A percentile compares a stretch with the other conserved stretches of the same genome.
phyloP scores from a whole-genome alignment of 2,329 filamentous ascomycete genomes.

The Coniochaeta ligniaria region DNA sequence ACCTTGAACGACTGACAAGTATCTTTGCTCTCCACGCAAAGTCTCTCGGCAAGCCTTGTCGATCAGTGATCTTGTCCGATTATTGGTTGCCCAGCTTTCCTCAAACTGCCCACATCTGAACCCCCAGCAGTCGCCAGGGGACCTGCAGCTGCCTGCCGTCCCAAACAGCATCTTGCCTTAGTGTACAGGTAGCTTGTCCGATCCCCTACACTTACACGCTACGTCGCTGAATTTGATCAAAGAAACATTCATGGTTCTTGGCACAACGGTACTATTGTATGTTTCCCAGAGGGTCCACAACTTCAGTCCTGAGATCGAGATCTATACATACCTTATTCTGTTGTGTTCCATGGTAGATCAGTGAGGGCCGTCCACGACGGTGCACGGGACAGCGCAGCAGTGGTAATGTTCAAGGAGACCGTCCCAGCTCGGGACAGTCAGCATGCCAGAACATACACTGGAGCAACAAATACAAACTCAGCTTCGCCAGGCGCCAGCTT shows the following conservation, averaged over 20 bases:
- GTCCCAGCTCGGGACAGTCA: too few relatives aligned
- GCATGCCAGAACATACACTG: too few relatives aligned
- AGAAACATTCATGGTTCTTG: too few relatives aligned
- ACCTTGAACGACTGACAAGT: background rate
- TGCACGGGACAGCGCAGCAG: too few relatives aligned
- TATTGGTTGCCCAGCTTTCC: conserved; percentile 3
- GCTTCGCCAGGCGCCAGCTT: too few relatives aligned
- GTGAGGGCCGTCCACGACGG: too few relatives aligned
- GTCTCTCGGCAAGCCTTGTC: background rate
- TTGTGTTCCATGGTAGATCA: background rate
- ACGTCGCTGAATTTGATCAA: too few relatives aligned
- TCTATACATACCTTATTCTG: background rate
- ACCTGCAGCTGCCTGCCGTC: background rate
- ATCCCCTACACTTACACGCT: background rate
- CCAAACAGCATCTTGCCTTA: background rate
- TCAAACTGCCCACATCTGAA: background rate
- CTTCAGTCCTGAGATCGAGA: background rate
- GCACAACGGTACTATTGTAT: too few relatives aligned
- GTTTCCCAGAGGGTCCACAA: background rate
- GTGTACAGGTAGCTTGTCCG: too few relatives aligned
- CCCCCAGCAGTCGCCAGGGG: background rate
- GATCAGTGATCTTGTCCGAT: background rate
- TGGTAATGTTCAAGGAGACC: too few relatives aligned
- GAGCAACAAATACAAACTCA: too few relatives aligned
- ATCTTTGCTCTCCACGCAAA: background rate